Evolutionary conservation across 805 yeast species (phyloP).

Genomic region (Ogataea glucozyma): DNA sequence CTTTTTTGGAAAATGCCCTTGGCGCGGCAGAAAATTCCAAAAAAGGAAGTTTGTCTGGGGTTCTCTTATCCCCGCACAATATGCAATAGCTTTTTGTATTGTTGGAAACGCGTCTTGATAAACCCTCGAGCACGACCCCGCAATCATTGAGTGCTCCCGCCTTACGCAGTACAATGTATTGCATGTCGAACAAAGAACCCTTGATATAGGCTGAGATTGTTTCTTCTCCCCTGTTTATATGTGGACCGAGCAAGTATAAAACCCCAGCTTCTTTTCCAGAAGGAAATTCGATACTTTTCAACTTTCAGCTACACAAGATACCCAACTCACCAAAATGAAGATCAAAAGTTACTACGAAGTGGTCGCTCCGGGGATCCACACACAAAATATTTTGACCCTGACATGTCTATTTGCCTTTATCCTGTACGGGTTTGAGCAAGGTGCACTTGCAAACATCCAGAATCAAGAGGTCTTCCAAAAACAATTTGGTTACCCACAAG

Average conservation of each 20-base stretch:
- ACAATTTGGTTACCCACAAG: constrained; percentile 21
- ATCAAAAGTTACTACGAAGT: constrained; percentile 14
- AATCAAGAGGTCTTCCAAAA: constrained; percentile 15
- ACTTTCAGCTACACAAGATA: too few species aligned
- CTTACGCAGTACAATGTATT: too few species aligned
- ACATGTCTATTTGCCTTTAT: constrained; percentile 19
- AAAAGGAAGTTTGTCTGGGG: background rate
- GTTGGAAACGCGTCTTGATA: too few species aligned
- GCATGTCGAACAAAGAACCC: too few species aligned
- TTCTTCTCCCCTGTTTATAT: background rate
- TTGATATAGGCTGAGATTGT: too few species aligned
- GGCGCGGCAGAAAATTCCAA: background rate
- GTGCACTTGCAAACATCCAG: constrained; percentile 22
- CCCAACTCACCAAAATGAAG: background rate
- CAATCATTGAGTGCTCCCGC: too few species aligned
- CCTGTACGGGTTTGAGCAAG: constrained; percentile 22
- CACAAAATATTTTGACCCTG: constrained; percentile 10
- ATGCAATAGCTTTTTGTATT: too few species aligned
- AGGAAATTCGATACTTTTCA: too few species aligned
- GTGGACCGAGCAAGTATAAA: too few species aligned
- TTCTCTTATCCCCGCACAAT: constrained; percentile 1
- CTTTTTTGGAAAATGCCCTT: background rate
- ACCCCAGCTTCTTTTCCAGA: too few species aligned
- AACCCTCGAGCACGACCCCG: too few species aligned
- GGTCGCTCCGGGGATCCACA: constrained; percentile 10